Percentiles rank a stretch among this genome's conserved stretches.
These are phyloP conservation scores for Blastocystis sp. DNA, from an alignment of 352 stramenopile genomes.

Conservation along the genomic window DNA sequence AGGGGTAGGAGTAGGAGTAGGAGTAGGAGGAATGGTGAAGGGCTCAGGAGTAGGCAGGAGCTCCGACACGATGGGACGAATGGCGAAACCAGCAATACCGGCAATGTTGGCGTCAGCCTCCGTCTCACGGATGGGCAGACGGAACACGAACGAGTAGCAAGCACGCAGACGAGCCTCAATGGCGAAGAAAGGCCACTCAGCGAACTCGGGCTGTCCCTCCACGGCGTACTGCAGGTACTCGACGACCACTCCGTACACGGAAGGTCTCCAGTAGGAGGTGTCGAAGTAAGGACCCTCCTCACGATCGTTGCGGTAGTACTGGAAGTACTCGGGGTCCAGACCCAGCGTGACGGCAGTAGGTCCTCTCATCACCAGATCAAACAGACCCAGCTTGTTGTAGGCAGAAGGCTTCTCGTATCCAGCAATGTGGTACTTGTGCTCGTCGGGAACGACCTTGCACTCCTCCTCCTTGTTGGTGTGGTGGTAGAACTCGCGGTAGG, in stretches of 20 bases:
- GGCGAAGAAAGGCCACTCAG: conserved; percentile 3
- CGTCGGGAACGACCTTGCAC: too few species aligned
- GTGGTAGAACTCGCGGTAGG: not conserved
- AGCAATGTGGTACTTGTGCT: not conserved
- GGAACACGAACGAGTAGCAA: not conserved
- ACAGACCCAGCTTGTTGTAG: conserved; percentile 1
- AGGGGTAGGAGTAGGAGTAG: not conserved
- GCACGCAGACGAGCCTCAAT: not conserved
- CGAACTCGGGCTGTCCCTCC: not conserved
- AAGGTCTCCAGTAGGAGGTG: not conserved
- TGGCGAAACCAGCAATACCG: too few species aligned
- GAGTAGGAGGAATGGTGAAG: too few species aligned
- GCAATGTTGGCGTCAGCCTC: too few species aligned
- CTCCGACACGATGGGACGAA: too few species aligned
- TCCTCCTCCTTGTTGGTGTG: not conserved
- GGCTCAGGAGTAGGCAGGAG: too few species aligned
- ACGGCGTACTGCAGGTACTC: not conserved
- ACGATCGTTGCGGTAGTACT: conserved; percentile 1
- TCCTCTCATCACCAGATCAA: not conserved
- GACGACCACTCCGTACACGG: not conserved
- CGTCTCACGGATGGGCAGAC: not conserved
- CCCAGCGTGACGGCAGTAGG: not conserved
- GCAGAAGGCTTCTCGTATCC: not conserved
- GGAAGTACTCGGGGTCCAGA: conserved; percentile 3
- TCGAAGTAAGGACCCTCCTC: conserved; percentile 11